Base-by-base conservation (phyloP, 805 yeast genomes). In the Kodamaea nitidulidarum region DNA sequence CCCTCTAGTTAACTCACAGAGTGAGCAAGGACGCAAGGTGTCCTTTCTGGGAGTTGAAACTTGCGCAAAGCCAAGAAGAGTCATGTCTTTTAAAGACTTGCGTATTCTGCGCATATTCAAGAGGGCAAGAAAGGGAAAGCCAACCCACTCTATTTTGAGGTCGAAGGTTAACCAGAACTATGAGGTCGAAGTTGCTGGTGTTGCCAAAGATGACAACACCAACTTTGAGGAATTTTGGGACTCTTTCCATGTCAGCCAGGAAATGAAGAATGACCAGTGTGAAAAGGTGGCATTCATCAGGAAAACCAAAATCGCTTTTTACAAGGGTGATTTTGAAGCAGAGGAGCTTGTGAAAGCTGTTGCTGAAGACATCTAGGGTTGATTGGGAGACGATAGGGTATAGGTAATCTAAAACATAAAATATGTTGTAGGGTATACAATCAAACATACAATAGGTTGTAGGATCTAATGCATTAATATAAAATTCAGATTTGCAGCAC, bases 101-200 rank as follows among this genome's bases (percentile, higher is more conserved):
- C 6, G 10, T 5, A 12, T 27, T 27, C 12, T 10, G 11, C 31
- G 31, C 31, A 27, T 27, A 4, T 27, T 27, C 16, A 9, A 14
- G 17, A 27, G 14, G 28, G 28, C 16, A 4, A 27, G 31, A 27
- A 27, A 12, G 16, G 16, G 5, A 7, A 27, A 27, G 16, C n/a
- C n/a, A 6, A 12, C 16, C 5, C 31, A 16, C 16, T 56, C 67
- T 7, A 61, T 61, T 15, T 44, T 61, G 22, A 60, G 57, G 38
- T 56, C 46, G 32, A 54, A 50, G 39, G 35, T 43, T 3, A 61
- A 61, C 28, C 26, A 32, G 7, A 61, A 61, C 35, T 58, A 39
- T 32, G 52, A 48, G 11, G 27, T 38, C 15, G 67, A 61, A 35
- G 34, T 12, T 12, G 9, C 16, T 3, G 32, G 37, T 18, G 32